Conservation (phyloP, 805 yeast genomes). For the Saccharomycopsis selenospora region DNA sequence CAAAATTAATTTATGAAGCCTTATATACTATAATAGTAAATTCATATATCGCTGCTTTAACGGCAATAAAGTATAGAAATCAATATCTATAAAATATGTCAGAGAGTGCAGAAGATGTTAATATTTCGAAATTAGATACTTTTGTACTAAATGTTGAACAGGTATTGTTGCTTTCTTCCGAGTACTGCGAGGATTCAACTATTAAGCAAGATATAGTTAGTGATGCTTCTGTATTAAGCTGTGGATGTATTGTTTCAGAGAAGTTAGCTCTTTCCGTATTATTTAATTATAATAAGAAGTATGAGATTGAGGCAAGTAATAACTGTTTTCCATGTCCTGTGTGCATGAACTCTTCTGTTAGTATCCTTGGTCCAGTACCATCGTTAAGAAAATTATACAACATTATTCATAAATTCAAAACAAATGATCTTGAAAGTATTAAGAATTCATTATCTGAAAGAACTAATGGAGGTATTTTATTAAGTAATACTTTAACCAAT, state of each 20-base stretch:
- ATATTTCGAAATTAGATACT: too few relatives aligned
- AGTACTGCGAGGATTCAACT: too few relatives aligned
- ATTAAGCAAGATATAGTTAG: background rate
- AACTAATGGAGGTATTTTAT: background rate
- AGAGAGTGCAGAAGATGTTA: too few relatives aligned
- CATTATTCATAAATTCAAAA: background rate
- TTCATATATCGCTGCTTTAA: too few relatives aligned
- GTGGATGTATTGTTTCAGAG: slow-evolving; percentile 1
- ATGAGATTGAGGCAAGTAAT: background rate
- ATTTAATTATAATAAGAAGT: background rate
- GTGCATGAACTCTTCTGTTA: background rate
- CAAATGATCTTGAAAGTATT: background rate
- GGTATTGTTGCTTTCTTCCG: too few relatives aligned
- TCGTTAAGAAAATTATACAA: background rate
- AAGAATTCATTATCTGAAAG: background rate
- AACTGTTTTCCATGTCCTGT: background rate
- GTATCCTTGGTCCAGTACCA: background rate
- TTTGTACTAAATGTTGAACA: too few relatives aligned
- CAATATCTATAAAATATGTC: too few relatives aligned
- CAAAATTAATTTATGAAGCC: too few relatives aligned
- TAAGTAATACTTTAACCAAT: background rate
- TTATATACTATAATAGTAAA: too few relatives aligned
- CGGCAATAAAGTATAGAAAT: too few relatives aligned
- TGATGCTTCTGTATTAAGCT: slow-evolving; percentile 1
- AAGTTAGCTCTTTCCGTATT: background rate